These are phyloP conservation scores for Aspergillus asperescens DNA, from an alignment of 495 filamentous ascomycete genomes.

Conservation along the genomic window DNA sequence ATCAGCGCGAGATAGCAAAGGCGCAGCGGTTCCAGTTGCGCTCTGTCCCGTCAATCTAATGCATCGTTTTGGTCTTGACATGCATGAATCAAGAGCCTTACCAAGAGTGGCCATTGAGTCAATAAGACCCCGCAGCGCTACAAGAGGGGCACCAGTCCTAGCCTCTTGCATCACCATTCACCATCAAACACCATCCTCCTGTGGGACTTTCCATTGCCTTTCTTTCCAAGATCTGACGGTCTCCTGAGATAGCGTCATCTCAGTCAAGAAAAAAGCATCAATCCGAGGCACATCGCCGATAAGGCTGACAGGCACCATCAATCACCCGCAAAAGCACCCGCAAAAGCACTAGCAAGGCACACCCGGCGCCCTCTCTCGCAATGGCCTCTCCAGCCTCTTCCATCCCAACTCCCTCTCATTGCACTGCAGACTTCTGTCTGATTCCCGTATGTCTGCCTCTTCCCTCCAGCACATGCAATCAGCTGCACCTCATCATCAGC, in stretches of 20 bases:
- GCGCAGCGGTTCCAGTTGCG: neutral
- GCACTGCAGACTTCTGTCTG: constrained; percentile 77
- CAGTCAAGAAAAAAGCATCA: neutral
- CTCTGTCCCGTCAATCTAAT: constrained; percentile 7
- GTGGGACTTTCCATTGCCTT: neutral
- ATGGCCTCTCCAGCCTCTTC: too few relatives aligned
- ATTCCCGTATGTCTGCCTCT: constrained; percentile 65
- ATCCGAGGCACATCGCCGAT: neutral
- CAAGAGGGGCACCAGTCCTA: neutral
- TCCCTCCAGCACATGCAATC: neutral
- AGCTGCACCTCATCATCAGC: neutral
- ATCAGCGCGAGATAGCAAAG: neutral
- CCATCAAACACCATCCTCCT: neutral
- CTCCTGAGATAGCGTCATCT: neutral
- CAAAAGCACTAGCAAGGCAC: too few relatives aligned
- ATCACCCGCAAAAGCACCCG: neutral
- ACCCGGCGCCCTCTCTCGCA: constrained; percentile 7
- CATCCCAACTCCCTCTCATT: constrained; percentile 58
- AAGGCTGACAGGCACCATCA: neutral
- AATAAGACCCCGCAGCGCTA: too few relatives aligned
- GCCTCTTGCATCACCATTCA: neutral
- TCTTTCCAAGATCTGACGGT: neutral
- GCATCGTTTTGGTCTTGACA: too few relatives aligned
- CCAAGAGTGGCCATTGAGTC: too few relatives aligned
- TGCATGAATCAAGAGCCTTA: too few relatives aligned